Conservation (phyloP, 257 asterid genomes). For the Rhazya stricta region DNA sequence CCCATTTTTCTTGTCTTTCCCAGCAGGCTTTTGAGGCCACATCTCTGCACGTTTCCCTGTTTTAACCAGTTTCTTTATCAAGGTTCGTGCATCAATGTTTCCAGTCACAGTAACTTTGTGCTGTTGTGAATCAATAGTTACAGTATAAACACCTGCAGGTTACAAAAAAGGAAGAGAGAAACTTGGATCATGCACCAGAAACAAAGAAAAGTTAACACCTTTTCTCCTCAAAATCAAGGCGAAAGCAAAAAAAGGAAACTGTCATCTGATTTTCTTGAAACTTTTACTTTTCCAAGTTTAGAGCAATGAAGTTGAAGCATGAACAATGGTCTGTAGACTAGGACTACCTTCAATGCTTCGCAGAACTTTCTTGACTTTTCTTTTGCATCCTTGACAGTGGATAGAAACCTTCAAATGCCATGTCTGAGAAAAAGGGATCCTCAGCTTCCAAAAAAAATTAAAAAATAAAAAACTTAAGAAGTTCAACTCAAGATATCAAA, state of each 20-base stretch:
- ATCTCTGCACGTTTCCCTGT: constrained; percentile 69
- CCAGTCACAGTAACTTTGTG: constrained; percentile 79
- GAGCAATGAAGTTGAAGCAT: background rate
- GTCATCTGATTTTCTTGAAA: background rate
- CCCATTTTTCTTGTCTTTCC: constrained; percentile 34
- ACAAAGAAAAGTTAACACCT: background rate
- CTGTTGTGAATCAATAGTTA: constrained; percentile 50
- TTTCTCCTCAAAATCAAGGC: background rate
- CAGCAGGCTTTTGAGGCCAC: constrained; percentile 59
- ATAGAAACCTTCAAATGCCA: constrained; percentile 77
- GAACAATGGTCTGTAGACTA: background rate
- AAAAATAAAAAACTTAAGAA: background rate
- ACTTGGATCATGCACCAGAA: background rate
- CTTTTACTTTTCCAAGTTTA: background rate
- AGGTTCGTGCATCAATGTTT: constrained; percentile 52
- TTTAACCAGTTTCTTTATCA: constrained; percentile 55
- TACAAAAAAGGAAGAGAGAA: background rate
- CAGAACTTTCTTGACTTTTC: constrained; percentile 70
- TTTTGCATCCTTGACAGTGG: constrained; percentile 88
- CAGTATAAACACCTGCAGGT: constrained; percentile 65
- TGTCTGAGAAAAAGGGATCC: constrained; percentile 37
- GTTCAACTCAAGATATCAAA: background rate
- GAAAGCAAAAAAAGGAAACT: background rate
- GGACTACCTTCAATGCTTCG: constrained; percentile 64
- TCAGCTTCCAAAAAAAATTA: background rate